These are phyloP conservation scores for Penicillium sp. DNA, from an alignment of 2,329 filamentous ascomycete genomes.

Conservation along the genomic window DNA sequence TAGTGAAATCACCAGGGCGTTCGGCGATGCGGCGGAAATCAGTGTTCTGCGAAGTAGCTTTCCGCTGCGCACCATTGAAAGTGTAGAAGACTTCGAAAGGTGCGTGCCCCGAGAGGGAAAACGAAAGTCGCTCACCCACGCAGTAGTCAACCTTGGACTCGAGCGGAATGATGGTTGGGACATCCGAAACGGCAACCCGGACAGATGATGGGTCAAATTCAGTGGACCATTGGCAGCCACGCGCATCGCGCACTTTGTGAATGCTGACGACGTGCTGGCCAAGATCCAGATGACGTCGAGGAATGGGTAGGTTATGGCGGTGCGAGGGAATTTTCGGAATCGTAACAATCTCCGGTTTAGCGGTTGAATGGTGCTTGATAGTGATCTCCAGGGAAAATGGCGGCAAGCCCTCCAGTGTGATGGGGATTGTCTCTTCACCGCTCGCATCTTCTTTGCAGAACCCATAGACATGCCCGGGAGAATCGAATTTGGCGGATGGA, in stretches of 20 bases:
- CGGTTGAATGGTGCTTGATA: conserved; percentile 85
- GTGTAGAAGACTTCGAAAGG: conserved; percentile 94
- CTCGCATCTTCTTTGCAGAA: conserved; percentile 86
- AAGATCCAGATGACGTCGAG: conserved; percentile 79
- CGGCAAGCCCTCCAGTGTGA: conserved; percentile 78
- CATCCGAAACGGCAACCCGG: conserved; percentile 89
- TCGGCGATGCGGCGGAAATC: conserved; percentile 94
- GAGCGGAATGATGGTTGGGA: conserved; percentile 85
- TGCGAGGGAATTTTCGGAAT: conserved; percentile 78
- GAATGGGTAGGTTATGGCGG: conserved; percentile 79
- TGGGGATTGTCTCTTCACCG: conserved; percentile 84
- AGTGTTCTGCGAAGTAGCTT: conserved; percentile 72
- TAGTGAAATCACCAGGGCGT: conserved; percentile 82
- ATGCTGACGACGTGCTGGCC: conserved; percentile 90
- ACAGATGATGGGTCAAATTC: conserved; percentile 75
- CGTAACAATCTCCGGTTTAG: conserved; percentile 77
- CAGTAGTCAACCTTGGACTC: conserved; percentile 88
- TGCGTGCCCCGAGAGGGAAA: conserved; percentile 84
- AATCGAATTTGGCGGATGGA: conserved; percentile 79
- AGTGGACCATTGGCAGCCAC: conserved; percentile 81
- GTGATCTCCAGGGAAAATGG: conserved; percentile 92
- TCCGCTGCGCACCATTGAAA: conserved; percentile 78
- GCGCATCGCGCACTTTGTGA: conserved; percentile 83
- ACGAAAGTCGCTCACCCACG: conserved; percentile 91
- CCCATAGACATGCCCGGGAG: conserved; percentile 91